Evolutionary conservation across 106 monocot species (phyloP).

Genomic region (Dendrobium catenatum): DNA sequence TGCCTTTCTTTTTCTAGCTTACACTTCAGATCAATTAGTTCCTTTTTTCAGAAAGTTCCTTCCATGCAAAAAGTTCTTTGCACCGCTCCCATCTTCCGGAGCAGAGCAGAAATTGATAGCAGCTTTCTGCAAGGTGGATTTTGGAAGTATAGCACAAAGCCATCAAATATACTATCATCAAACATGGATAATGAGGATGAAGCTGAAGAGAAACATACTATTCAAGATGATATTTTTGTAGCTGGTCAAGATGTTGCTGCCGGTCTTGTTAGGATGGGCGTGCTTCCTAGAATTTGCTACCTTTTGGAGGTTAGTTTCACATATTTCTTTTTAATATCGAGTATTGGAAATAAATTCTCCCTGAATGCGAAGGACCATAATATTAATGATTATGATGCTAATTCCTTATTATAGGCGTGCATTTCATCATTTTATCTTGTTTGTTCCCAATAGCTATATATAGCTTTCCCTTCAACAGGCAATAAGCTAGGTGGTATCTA

Average conservation of each 20-base stretch:
- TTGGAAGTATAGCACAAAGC: slow-evolving; percentile 95
- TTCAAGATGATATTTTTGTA: slow-evolving; percentile 84
- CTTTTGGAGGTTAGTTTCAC: slow-evolving; percentile 71
- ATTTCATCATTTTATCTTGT: too few species aligned
- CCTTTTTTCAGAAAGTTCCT: slow-evolving; percentile 53
- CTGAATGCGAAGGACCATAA: not conserved
- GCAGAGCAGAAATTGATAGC: slow-evolving; percentile 53
- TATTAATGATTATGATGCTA: too few species aligned
- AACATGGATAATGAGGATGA: slow-evolving; percentile 34
- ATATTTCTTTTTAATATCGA: not conserved
- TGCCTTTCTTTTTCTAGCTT: not conserved
- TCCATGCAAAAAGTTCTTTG: slow-evolving; percentile 35
- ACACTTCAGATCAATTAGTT: not conserved
- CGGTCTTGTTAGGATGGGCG: slow-evolving; percentile 89
- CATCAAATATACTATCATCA: slow-evolving; percentile 63
- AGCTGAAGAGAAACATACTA: slow-evolving; percentile 51
- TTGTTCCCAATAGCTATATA: too few species aligned
- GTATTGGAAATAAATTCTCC: not conserved
- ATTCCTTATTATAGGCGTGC: too few species aligned
- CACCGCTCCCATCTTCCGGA: slow-evolving; percentile 86
- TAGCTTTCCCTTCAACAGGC: too few species aligned
- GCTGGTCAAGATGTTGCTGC: slow-evolving; percentile 92
- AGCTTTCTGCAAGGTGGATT: slow-evolving; percentile 91
- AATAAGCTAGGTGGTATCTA: too few species aligned
- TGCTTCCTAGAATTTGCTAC: slow-evolving; percentile 86